Base-by-base conservation (phyloP, 805 yeast genomes). In the Pichia pseudocactophila region DNA sequence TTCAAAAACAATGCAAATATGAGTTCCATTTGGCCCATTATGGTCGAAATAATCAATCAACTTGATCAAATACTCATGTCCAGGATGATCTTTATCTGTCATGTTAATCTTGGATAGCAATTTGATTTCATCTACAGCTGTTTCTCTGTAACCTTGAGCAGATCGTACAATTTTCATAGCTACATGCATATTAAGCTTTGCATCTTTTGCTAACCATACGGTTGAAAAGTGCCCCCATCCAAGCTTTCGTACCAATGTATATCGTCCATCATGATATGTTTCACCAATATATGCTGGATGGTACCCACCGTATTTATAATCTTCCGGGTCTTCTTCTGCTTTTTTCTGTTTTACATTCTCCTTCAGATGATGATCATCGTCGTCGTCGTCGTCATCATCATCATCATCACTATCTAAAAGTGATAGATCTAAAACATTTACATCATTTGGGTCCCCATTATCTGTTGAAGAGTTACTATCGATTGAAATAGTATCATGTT, bases 201-300 rank as follows among this genome's bases (percentile, higher is more conserved):
- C 80, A 40, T 67, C 69, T 46, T 65, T 72, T 4, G 96, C 97
- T 25, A 85, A 68, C 97, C 96, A 89, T 18, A 86, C 97, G 1
- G 96, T 92, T 22, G 95, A 82, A 58, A 92, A 92, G 63, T 92
- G 97, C 30, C 99, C 99, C 99, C 99, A 92, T 0, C 99, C 99
- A 4, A 92, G 68, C 58, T 92, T 92, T 47, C 97, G 75, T 26
- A 85, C 89, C 38, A 92, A 63, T 2, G 80, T 70, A 59, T 92
- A 92, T 45, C 84, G 75, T 8, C 51, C 54, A 43, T 82, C 69
- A 53, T 86, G 83, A 62, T 82, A 90, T 18, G 64, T 63, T 59
- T 94, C 98, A 6, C 97, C 97, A 39, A 87, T 78, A 50, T 64
- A 78, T 11, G 94, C 92, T 0, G 98, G 96, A 57, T 92, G 98